phyloP scores from a whole-genome alignment of 495 filamentous ascomycete species.

The Penicillium paradoxum region DNA sequence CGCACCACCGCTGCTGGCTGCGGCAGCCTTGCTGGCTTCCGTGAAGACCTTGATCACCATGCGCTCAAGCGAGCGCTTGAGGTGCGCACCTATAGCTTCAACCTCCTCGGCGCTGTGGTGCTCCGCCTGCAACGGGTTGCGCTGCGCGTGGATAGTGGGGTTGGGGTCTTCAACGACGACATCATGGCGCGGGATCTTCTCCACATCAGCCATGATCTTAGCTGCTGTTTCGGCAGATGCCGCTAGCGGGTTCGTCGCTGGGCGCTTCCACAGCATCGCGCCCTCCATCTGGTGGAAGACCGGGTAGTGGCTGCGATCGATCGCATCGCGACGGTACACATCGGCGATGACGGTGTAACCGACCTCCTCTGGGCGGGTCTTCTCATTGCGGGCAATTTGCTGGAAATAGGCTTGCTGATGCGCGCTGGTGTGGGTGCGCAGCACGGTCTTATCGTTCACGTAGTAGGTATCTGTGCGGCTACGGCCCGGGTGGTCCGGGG shows the following conservation, averaged over 20 bases:
- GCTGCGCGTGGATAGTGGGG: constrained; percentile 68
- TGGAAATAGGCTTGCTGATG: constrained; percentile 88
- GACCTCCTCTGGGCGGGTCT: constrained; percentile 54
- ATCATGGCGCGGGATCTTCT: constrained; percentile 60
- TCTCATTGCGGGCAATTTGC: constrained; percentile 38
- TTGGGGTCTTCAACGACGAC: constrained; percentile 80
- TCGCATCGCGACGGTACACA: constrained; percentile 91
- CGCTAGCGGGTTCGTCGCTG: constrained; percentile 53
- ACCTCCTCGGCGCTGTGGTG: constrained; percentile 71
- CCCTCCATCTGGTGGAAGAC: constrained; percentile 99
- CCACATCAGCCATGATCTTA: constrained; percentile 57
- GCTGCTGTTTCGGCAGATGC: constrained; percentile 33
- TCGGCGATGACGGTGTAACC: constrained; percentile 93
- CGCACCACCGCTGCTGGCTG: constrained; percentile 42
- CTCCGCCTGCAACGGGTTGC: constrained; percentile 74
- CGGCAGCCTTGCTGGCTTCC: constrained; percentile 63
- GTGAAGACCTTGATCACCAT: constrained; percentile 88
- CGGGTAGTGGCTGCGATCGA: constrained; percentile 92
- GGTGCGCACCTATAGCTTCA: constrained; percentile 75
- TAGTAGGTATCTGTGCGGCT: constrained; percentile 93
- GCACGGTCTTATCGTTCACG: constrained; percentile 74
- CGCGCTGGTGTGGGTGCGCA: constrained; percentile 90
- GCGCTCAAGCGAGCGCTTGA: constrained; percentile 83
- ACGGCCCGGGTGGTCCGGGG: constrained; percentile 82
- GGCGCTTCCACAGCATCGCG: constrained; percentile 82